Evolutionary conservation across 2,329 filamentous ascomycete species (phyloP).

Genomic region (Stachybotrys echinatus): DNA sequence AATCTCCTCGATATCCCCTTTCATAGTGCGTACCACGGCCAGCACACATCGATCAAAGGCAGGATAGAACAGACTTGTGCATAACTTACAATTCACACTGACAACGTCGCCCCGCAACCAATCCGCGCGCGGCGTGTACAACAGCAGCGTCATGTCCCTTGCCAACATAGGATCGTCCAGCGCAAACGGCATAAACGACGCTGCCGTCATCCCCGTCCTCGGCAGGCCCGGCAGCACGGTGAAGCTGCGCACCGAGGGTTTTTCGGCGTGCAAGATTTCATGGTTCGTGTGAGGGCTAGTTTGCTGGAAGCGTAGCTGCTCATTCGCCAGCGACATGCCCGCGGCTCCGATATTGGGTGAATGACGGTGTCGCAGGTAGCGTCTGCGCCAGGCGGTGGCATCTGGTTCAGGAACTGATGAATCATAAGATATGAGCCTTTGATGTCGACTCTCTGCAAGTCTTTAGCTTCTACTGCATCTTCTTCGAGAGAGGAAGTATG

Average conservation of each 20-base stretch:
- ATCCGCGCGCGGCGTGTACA: background rate
- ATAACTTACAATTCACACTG: background rate
- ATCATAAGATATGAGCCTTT: background rate
- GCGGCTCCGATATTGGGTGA: background rate
- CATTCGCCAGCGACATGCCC: background rate
- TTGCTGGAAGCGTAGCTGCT: background rate
- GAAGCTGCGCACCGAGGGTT: background rate
- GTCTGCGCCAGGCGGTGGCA: background rate
- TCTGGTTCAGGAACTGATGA: background rate
- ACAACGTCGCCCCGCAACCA: background rate
- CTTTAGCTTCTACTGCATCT: too few species aligned
- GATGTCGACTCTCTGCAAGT: background rate
- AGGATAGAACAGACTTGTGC: background rate
- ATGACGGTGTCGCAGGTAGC: background rate
- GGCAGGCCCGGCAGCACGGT: background rate
- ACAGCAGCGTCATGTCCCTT: background rate
- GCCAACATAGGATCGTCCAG: background rate
- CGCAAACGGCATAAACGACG: background rate
- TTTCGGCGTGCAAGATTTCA: background rate
- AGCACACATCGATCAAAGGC: too few species aligned
- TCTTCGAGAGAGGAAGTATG: too few species aligned
- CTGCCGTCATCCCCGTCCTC: background rate
- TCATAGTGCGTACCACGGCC: too few species aligned
- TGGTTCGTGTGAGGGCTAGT: background rate
- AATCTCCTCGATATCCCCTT: constrained; percentile 1